Evolutionary conservation across 306 rosid species (phyloP).

Genomic region (Cicer yamashitae): DNA sequence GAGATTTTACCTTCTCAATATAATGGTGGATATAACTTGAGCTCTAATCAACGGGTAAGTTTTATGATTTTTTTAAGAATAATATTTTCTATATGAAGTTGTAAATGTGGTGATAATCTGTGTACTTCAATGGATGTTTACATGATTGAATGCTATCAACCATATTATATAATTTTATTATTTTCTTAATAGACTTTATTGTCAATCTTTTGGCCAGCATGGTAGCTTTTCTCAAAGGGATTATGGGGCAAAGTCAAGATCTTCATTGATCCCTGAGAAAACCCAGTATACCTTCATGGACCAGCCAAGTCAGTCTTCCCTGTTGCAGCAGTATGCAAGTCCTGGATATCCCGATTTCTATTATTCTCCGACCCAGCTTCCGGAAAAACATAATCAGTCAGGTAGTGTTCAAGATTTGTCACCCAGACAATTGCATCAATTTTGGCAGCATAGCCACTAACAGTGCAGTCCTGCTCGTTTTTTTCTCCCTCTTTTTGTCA

Average conservation of each 20-base stretch:
- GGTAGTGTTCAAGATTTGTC: constrained; percentile 44
- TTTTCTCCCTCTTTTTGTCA: constrained; percentile 19
- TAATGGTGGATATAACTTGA: constrained; percentile 47
- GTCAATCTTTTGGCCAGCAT: constrained; percentile 40
- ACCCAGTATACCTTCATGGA: constrained; percentile 46
- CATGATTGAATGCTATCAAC: constrained; percentile 30
- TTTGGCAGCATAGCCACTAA: constrained; percentile 58
- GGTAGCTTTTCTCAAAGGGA: constrained; percentile 44
- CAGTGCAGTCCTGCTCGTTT: constrained; percentile 23
- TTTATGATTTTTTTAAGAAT: neutral
- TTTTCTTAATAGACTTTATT: neutral
- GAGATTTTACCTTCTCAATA: constrained; percentile 55
- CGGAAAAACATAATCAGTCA: constrained; percentile 50
- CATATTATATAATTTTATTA: neutral
- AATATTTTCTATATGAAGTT: constrained; percentile 12
- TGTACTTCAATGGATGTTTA: constrained; percentile 5
- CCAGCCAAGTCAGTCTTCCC: constrained; percentile 43
- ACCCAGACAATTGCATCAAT: constrained; percentile 53
- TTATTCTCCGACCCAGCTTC: constrained; percentile 40
- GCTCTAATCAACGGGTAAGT: constrained; percentile 60
- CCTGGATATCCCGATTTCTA: constrained; percentile 45
- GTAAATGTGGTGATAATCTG: constrained; percentile 9
- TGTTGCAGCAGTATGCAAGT: constrained; percentile 43
- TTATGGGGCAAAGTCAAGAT: constrained; percentile 45
- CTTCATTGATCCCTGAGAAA: constrained; percentile 38